phyloP scores from a whole-genome alignment of 1,139 yeast genomes.

The Hyphopichia khmerensis region DNA sequence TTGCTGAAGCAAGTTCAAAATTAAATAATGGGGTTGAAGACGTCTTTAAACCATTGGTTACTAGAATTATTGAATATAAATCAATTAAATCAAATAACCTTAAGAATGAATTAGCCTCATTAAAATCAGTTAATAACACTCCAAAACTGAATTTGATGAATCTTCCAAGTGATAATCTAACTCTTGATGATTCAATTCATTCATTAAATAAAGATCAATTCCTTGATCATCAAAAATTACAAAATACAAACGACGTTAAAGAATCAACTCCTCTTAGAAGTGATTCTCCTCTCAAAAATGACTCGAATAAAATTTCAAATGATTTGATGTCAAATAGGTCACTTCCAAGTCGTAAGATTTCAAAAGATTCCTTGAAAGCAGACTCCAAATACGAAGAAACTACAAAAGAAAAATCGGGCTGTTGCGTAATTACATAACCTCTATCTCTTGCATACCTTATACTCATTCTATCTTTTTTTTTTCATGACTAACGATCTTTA shows the following conservation, averaged over 20 bases:
- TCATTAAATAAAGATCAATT: not conserved
- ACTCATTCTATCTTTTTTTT: too few relatives aligned
- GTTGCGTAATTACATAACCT: slow-evolving; percentile 12
- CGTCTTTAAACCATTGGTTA: slow-evolving; percentile 28
- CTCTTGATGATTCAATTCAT: not conserved
- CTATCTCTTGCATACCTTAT: not conserved
- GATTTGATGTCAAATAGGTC: not conserved
- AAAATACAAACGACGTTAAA: not conserved
- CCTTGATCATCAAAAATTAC: not conserved
- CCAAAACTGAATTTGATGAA: not conserved
- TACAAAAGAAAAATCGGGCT: slow-evolving; percentile 7
- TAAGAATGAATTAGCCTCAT: slow-evolving; percentile 6
- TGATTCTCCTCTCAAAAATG: too few relatives aligned
- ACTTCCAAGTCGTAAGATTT: not conserved
- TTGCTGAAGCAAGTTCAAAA: slow-evolving; percentile 30
- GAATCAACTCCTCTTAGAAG: too few relatives aligned
- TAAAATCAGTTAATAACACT: slow-evolving; percentile 7
- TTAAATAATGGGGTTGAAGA: slow-evolving; percentile 22
- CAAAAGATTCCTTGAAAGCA: not conserved
- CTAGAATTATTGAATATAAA: slow-evolving; percentile 6
- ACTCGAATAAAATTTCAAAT: too few relatives aligned
- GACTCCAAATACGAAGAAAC: not conserved
- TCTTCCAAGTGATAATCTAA: not conserved
- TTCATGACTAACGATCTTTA: too few relatives aligned
- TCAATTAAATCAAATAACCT: not conserved